phyloP scores from a whole-genome alignment of 306 rosid genomes.

The Cucurbita maxima region DNA sequence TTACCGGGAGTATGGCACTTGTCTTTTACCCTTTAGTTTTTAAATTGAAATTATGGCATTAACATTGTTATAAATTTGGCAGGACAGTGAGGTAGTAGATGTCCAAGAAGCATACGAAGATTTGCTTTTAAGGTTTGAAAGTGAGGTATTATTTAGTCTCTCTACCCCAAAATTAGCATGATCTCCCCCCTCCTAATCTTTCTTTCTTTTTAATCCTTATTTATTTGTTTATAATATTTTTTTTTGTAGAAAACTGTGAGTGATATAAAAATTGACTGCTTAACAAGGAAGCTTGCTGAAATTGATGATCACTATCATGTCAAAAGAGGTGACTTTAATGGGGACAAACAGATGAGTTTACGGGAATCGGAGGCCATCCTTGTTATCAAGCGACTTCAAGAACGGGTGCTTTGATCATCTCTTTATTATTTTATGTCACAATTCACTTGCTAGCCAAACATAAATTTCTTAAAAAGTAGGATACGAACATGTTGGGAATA shows the following conservation, averaged over 20 bases:
- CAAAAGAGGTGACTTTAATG: conserved; percentile 12
- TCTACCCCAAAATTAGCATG: neutral
- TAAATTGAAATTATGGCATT: conserved; percentile 8
- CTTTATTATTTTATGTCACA: neutral
- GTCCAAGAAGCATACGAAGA: conserved; percentile 59
- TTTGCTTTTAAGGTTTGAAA: conserved; percentile 47
- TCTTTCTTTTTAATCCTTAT: neutral
- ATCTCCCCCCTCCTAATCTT: neutral
- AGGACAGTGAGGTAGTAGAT: conserved; percentile 41
- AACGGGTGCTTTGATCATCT: conserved; percentile 36
- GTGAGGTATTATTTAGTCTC: conserved; percentile 38
- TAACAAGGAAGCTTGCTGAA: conserved; percentile 41
- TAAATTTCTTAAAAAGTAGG: too few species aligned
- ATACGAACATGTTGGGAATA: too few species aligned
- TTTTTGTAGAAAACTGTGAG: conserved; percentile 47
- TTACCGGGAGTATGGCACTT: conserved; percentile 31
- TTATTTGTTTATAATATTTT: neutral
- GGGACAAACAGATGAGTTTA: conserved; percentile 28
- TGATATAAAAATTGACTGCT: conserved; percentile 52
- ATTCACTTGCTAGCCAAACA: neutral
- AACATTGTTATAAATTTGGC: conserved; percentile 24
- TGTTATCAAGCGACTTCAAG: conserved; percentile 80
- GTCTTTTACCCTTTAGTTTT: neutral
- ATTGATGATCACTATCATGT: conserved; percentile 24
- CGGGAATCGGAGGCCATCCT: conserved; percentile 58